phyloP scores from a whole-genome alignment of 805 yeast genomes.

The Kazachstania bromeliacearum region DNA sequence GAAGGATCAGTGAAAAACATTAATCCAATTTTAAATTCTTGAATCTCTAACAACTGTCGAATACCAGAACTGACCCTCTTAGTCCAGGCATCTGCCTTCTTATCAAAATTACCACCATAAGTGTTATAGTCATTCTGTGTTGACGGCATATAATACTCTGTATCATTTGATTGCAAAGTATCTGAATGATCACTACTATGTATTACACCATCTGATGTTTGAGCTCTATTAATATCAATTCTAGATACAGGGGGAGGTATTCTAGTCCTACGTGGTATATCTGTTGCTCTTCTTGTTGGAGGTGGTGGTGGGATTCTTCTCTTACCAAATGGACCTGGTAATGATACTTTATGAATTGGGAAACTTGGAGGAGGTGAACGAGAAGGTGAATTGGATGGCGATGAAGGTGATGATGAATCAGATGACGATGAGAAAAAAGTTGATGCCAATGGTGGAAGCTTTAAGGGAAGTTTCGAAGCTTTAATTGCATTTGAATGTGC shows the following conservation, averaged over 20 bases:
- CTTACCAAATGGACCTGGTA: background rate
- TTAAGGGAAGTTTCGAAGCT: slow-evolving; percentile 2
- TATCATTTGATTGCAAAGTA: slow-evolving; percentile 7
- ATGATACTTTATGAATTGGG: background rate
- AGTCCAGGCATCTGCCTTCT: slow-evolving; percentile 48
- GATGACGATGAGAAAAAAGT: background rate
- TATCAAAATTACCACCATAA: slow-evolving; percentile 32
- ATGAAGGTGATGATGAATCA: background rate
- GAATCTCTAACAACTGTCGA: slow-evolving; percentile 13
- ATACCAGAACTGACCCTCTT: slow-evolving; percentile 38
- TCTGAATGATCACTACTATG: background rate
- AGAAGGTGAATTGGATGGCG: background rate
- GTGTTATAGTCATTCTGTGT: slow-evolving; percentile 24
- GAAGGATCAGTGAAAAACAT: slow-evolving; percentile 27
- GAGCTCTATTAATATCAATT: background rate
- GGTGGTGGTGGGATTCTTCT: slow-evolving; percentile 27
- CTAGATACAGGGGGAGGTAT: slow-evolving; percentile 9
- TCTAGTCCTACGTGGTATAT: slow-evolving; percentile 4
- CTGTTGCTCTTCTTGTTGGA: slow-evolving; percentile 8
- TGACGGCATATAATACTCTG: slow-evolving; percentile 17
- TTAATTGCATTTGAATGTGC: slow-evolving; percentile 11
- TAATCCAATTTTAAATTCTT: slow-evolving; percentile 14
- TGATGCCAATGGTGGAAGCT: slow-evolving; percentile 21
- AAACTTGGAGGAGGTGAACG: background rate
- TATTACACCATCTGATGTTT: background rate